Conservation (phyloP, 345 rosid genomes). For the Populus simonii region DNA sequence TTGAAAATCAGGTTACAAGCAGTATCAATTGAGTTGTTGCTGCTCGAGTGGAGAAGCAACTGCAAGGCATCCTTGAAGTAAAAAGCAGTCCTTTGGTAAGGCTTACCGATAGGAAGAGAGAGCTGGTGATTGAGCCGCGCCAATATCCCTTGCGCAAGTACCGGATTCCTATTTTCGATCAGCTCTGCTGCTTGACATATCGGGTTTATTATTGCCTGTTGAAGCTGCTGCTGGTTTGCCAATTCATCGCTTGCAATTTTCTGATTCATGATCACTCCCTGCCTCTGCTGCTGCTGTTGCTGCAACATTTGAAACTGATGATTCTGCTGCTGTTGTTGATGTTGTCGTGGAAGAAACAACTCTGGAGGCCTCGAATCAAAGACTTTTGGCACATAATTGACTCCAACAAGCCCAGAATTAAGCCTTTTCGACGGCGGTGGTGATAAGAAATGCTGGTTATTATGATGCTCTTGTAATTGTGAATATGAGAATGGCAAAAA, state of each 20-base stretch:
- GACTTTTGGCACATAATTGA: constrained; percentile 12
- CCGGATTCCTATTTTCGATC: constrained; percentile 66
- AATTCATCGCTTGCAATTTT: constrained; percentile 40
- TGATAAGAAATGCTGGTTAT: constrained; percentile 28
- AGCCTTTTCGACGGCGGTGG: constrained; percentile 44
- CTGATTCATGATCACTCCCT: constrained; percentile 31
- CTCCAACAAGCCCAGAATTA: constrained; percentile 27
- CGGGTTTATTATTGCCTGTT: constrained; percentile 67
- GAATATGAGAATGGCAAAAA: constrained; percentile 37
- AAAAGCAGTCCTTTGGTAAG: constrained; percentile 76
- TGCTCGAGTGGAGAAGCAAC: constrained; percentile 41
- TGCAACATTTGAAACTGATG: constrained; percentile 37
- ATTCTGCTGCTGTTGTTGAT: constrained; percentile 28
- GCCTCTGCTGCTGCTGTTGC: constrained; percentile 28
- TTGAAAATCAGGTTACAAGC: constrained; percentile 54
- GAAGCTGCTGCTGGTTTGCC: constrained; percentile 66
- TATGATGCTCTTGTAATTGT: constrained; percentile 48
- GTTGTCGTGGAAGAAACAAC: constrained; percentile 39
- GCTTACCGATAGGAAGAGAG: constrained; percentile 61
- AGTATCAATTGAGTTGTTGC: constrained; percentile 11
- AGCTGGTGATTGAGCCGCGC: constrained; percentile 99
- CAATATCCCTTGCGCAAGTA: constrained; percentile 99
- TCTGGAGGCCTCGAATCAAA: constrained; percentile 35
- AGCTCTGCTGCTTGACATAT: constrained; percentile 86
- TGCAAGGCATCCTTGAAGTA: constrained; percentile 75